phyloP scores from a whole-genome alignment of 2,329 filamentous ascomycete genomes.

The Aspergillus chevalieri region DNA sequence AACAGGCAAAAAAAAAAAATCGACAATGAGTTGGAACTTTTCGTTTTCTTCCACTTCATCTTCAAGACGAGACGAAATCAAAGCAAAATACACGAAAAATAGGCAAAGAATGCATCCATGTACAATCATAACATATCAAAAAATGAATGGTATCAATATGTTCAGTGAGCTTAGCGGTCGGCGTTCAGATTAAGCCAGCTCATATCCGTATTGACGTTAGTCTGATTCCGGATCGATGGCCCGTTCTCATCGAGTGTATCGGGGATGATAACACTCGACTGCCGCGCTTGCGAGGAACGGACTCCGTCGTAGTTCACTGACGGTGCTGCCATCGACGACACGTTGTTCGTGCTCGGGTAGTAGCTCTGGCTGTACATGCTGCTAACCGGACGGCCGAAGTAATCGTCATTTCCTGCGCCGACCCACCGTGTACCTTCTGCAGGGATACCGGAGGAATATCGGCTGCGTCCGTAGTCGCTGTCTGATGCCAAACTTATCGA shows the following conservation, averaged over 20 bases:
- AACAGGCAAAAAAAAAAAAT: neutral
- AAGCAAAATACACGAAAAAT: neutral
- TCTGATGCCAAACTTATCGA: conserved; percentile 35
- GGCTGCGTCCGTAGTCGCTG: conserved; percentile 25
- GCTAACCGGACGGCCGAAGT: conserved; percentile 33
- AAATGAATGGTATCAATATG: neutral
- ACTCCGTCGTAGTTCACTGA: conserved; percentile 9
- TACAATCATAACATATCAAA: neutral
- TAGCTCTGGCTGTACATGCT: conserved; percentile 38
- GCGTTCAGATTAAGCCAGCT: conserved; percentile 39
- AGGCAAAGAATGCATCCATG: neutral
- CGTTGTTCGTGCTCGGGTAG: conserved; percentile 19
- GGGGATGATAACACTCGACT: conserved; percentile 30
- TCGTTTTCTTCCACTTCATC: too few relatives aligned
- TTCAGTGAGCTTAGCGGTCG: conserved; percentile 13
- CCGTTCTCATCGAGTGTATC: conserved; percentile 16
- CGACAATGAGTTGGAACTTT: neutral
- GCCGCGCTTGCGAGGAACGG: conserved; percentile 13
- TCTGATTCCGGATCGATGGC: conserved; percentile 1
- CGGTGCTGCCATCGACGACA: conserved; percentile 4
- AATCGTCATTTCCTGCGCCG: conserved; percentile 17
- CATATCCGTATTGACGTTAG: conserved; percentile 36
- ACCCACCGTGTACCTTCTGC: neutral
- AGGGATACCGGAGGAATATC: conserved; percentile 13
- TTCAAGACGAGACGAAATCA: neutral